These are phyloP conservation scores for Phlebopus sp. DNA, from an alignment of 1,284 basidiomycete genomes.

Conservation along the genomic window DNA sequence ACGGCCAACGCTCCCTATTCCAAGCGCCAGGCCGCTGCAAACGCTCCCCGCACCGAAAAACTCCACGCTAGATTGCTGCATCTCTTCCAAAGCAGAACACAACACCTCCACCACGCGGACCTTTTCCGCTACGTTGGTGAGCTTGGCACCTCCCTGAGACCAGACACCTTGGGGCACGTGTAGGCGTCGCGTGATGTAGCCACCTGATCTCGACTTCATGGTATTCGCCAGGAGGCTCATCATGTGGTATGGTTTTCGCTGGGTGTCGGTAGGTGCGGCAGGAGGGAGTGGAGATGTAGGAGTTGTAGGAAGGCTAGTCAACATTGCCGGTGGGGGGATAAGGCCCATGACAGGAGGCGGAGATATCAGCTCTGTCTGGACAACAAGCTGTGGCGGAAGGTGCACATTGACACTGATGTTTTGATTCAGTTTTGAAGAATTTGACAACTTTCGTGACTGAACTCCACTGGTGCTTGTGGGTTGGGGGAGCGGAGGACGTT, in stretches of 20 bases:
- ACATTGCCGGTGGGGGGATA: slow-evolving; percentile 49
- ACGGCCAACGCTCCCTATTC: slow-evolving; percentile 64
- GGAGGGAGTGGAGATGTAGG: slow-evolving; percentile 74
- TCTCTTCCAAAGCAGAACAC: slow-evolving; percentile 70
- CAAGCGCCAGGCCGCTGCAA: slow-evolving; percentile 67
- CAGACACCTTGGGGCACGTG: slow-evolving; percentile 90
- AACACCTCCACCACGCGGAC: slow-evolving; percentile 81
- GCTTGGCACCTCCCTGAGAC: slow-evolving; percentile 85
- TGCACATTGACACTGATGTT: slow-evolving; percentile 37
- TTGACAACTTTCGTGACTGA: slow-evolving; percentile 51
- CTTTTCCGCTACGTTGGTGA: slow-evolving; percentile 80
- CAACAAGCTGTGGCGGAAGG: slow-evolving; percentile 42
- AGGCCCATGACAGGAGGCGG: slow-evolving; percentile 40
- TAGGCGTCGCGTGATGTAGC: slow-evolving; percentile 83
- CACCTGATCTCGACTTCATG: slow-evolving; percentile 80
- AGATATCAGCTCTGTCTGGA: slow-evolving; percentile 51
- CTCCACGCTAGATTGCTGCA: slow-evolving; percentile 64
- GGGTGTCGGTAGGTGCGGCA: slow-evolving; percentile 64
- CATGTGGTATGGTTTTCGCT: slow-evolving; percentile 87
- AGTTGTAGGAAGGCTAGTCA: slow-evolving; percentile 60
- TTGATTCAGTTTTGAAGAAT: slow-evolving; percentile 56
- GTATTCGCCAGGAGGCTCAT: slow-evolving; percentile 78
- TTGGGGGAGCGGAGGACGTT: slow-evolving; percentile 50
- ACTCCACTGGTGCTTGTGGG: slow-evolving; percentile 36
- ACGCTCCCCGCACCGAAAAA: slow-evolving; percentile 76